Evolutionary conservation across 2,329 filamentous ascomycete genomes (phyloP).

Genomic region (Helminthosporium solani): DNA sequence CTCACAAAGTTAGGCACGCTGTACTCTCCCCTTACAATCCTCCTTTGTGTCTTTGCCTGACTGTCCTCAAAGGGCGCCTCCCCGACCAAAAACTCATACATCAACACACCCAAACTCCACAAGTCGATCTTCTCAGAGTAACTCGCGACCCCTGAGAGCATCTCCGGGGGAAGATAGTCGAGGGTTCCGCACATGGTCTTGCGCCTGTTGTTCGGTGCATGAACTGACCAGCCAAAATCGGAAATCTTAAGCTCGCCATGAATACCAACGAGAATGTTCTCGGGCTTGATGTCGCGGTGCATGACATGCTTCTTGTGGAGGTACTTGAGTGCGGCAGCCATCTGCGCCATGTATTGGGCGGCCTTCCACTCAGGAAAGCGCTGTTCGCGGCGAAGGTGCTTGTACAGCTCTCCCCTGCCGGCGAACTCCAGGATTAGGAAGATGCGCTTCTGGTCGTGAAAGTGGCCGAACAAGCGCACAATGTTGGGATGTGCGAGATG

Average conservation of each 20-base stretch:
- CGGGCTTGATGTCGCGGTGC: conserved; percentile 95
- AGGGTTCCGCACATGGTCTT: conserved; percentile 97
- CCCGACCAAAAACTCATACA: conserved; percentile 93
- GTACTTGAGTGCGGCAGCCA: conserved; percentile 86
- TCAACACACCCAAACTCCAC: conserved; percentile 93
- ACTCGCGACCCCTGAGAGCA: conserved; percentile 79
- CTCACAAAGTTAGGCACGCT: conserved; percentile 88
- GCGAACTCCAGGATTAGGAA: conserved; percentile 88
- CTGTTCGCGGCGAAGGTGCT: conserved; percentile 75
- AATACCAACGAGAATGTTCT: conserved; percentile 94
- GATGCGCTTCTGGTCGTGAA: conserved; percentile 84
- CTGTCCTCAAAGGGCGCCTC: conserved; percentile 97
- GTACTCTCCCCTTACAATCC: conserved; percentile 90
- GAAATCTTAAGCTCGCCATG: conserved; percentile 98
- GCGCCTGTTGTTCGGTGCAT: conserved; percentile 90
- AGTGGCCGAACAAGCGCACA: conserved; percentile 79
- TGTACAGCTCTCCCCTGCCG: conserved; percentile 83
- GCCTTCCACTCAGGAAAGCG: conserved; percentile 84
- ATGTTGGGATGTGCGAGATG: conserved; percentile 86
- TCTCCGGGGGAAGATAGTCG: conserved; percentile 96
- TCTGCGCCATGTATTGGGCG: conserved; percentile 83
- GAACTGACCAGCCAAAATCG: conserved; percentile 97
- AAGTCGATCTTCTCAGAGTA: conserved; percentile 96
- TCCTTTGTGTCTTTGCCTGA: conserved; percentile 86
- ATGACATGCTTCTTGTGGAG: conserved; percentile 97